phyloP scores from a whole-genome alignment of 2,329 filamentous ascomycete species.

The Laburnicola sp. region DNA sequence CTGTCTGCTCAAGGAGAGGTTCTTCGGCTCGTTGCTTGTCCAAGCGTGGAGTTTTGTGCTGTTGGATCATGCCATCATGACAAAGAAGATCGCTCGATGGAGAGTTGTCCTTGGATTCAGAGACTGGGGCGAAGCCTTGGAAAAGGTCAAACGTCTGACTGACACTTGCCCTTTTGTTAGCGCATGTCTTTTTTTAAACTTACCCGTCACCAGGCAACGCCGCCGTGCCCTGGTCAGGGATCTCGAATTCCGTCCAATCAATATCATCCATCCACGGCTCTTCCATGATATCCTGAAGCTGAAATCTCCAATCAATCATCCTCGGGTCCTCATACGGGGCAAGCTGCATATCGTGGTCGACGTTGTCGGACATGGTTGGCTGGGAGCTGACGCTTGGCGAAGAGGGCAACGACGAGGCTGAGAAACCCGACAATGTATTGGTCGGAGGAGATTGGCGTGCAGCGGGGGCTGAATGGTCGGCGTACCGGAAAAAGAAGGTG shows the following conservation, averaged over 20 bases:
- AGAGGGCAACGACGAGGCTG: constrained; percentile 3
- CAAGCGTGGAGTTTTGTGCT: too few species aligned
- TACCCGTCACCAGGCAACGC: constrained; percentile 16
- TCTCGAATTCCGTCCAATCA: constrained; percentile 3
- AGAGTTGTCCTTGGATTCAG: too few species aligned
- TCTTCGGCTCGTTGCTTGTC: too few species aligned
- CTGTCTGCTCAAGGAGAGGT: background rate
- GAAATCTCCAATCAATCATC: constrained; percentile 2
- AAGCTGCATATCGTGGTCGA: constrained; percentile 13
- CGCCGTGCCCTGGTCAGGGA: constrained; percentile 5
- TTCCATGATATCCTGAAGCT: constrained; percentile 13
- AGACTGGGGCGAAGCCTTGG: too few species aligned
- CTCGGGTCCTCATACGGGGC: background rate
- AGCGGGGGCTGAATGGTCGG: background rate
- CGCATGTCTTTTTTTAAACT: constrained; percentile 27
- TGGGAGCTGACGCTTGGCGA: constrained; percentile 3
- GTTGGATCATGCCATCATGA: too few species aligned
- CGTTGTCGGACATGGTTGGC: constrained; percentile 24
- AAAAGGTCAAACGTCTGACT: too few species aligned
- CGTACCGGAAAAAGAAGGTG: background rate
- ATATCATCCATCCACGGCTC: constrained; percentile 9
- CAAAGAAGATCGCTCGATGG: too few species aligned
- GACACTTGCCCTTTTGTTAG: constrained; percentile 27
- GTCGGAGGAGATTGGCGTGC: background rate
- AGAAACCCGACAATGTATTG: background rate